Percentiles rank a stretch among this genome's conserved stretches.
Conservation (phyloP, 495 filamentous ascomycete species). For the Staphylotrichum longicolle region DNA sequence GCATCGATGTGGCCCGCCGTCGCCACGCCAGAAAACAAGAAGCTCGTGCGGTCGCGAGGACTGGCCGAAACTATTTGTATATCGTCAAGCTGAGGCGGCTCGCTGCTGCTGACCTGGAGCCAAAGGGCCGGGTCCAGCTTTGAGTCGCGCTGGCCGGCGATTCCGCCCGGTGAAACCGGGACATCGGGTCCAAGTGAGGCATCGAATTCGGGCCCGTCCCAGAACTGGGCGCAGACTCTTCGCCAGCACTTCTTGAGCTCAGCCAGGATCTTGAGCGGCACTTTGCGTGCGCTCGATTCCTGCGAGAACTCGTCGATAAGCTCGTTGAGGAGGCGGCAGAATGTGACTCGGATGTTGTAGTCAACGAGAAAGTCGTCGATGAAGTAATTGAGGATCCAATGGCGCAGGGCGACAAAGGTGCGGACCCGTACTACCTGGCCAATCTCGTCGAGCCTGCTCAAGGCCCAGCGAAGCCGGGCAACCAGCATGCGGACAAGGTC, state of each 20-base stretch:
- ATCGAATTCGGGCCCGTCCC: slow-evolving; percentile 68
- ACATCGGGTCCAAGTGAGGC: slow-evolving; percentile 58
- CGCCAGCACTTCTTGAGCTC: slow-evolving; percentile 98
- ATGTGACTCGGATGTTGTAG: slow-evolving; percentile 70
- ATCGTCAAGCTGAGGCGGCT: slow-evolving; percentile 44
- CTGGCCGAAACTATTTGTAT: slow-evolving; percentile 27
- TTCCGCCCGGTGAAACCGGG: slow-evolving; percentile 73
- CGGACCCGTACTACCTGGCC: slow-evolving; percentile 90
- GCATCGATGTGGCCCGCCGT: slow-evolving; percentile 49
- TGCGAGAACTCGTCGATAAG: slow-evolving; percentile 58
- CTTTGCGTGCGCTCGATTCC: slow-evolving; percentile 53
- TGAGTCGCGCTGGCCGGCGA: slow-evolving; percentile 56
- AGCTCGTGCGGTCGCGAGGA: slow-evolving; percentile 38
- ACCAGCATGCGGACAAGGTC: slow-evolving; percentile 81
- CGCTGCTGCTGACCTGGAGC: slow-evolving; percentile 38
- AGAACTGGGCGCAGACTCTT: slow-evolving; percentile 81
- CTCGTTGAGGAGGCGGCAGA: slow-evolving; percentile 78
- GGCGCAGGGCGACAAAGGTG: slow-evolving; percentile 91
- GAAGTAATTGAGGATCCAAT: slow-evolving; percentile 99
- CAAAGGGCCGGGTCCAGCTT: slow-evolving; percentile 48
- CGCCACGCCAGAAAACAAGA: slow-evolving; percentile 47
- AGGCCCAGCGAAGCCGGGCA: slow-evolving; percentile 82
- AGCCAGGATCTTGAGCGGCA: slow-evolving; percentile 84
- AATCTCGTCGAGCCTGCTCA: slow-evolving; percentile 74
- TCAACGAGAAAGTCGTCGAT: slow-evolving; percentile 91